Conservation (phyloP, 2,329 filamentous ascomycete genomes). For the Colletotrichum kahawae region DNA sequence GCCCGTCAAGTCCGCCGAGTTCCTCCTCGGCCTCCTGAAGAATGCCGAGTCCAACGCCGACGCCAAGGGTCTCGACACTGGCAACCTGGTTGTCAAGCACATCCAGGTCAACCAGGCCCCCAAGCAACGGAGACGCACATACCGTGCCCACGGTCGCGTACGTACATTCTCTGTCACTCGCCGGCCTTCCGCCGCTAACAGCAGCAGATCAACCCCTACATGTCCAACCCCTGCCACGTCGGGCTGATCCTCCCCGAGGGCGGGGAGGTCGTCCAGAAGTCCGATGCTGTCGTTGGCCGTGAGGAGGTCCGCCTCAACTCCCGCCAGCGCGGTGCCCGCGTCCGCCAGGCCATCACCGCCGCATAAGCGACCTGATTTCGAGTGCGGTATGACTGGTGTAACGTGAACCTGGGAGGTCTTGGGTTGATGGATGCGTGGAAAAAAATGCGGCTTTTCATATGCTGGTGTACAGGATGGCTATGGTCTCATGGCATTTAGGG, state of each 20-base stretch:
- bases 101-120: slow-evolving; percentile 99
- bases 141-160: slow-evolving; percentile 99
- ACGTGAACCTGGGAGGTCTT: slow-evolving; percentile 25
- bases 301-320: slow-evolving; percentile 76
- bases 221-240: slow-evolving; percentile 99
- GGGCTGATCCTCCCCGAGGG: slow-evolving; percentile 99
- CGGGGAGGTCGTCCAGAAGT: slow-evolving; percentile 95
- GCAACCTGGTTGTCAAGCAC: slow-evolving; percentile 98
- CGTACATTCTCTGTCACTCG: slow-evolving; percentile 44
- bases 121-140: slow-evolving; percentile 98
- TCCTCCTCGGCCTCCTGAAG: slow-evolving; percentile 95
- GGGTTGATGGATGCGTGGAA: slow-evolving; percentile 19
- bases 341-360: slow-evolving; percentile 69
- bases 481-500: slow-evolving; percentile 41
- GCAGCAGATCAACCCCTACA: slow-evolving; percentile 97
- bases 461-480: slow-evolving; percentile 34
- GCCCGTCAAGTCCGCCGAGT: slow-evolving; percentile 99
- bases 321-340: slow-evolving; percentile 84
- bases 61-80: slow-evolving; percentile 95
- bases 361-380: slow-evolving; percentile 50
- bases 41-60: slow-evolving; percentile 98
- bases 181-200: slow-evolving; percentile 28
- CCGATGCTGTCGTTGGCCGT: slow-evolving; percentile 68
- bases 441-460: slow-evolving; percentile 28
- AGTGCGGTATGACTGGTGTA: slow-evolving; percentile 9